phyloP scores from a whole-genome alignment of 352 stramenopile genomes.

The Albugo laibachii region DNA sequence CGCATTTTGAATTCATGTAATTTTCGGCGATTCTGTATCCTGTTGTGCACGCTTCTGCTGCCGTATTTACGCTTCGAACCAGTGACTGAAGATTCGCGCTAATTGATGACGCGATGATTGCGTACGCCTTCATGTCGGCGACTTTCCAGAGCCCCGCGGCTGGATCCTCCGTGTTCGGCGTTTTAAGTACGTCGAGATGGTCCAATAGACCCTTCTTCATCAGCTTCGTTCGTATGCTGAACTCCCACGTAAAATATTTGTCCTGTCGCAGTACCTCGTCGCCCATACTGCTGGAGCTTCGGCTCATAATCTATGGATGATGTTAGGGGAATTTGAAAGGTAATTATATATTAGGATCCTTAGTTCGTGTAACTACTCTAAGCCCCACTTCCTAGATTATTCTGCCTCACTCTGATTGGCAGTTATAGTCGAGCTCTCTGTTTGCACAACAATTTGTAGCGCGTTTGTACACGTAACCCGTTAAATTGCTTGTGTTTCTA shows the following conservation, averaged over 20 bases:
- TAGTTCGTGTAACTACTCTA: too few species aligned
- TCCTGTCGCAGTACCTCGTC: too few species aligned
- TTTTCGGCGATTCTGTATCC: slow-evolving; percentile 9
- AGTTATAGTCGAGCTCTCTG: too few species aligned
- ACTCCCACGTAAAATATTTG: not conserved
- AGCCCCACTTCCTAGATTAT: too few species aligned
- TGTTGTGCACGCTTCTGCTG: slow-evolving; percentile 4
- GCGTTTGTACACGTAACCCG: too few species aligned
- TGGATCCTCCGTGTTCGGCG: not conserved
- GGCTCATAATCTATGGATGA: too few species aligned
- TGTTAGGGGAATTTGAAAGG: too few species aligned
- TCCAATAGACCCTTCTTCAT: not conserved
- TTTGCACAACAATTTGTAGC: too few species aligned
- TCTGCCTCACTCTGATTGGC: too few species aligned
- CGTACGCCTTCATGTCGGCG: not conserved
- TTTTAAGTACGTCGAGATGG: slow-evolving; percentile 4
- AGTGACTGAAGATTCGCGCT: slow-evolving; percentile 2
- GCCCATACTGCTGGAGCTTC: too few species aligned
- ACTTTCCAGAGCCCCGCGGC: not conserved
- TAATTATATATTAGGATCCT: too few species aligned
- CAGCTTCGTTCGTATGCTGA: not conserved
- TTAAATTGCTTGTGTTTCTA: too few species aligned
- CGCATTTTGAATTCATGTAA: slow-evolving; percentile 6
- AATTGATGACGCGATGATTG: not conserved
- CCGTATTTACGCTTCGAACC: slow-evolving; percentile 1